Evolutionary conservation across 441 rosid genomes (phyloP).

Genomic region (Daphne laureola): DNA sequence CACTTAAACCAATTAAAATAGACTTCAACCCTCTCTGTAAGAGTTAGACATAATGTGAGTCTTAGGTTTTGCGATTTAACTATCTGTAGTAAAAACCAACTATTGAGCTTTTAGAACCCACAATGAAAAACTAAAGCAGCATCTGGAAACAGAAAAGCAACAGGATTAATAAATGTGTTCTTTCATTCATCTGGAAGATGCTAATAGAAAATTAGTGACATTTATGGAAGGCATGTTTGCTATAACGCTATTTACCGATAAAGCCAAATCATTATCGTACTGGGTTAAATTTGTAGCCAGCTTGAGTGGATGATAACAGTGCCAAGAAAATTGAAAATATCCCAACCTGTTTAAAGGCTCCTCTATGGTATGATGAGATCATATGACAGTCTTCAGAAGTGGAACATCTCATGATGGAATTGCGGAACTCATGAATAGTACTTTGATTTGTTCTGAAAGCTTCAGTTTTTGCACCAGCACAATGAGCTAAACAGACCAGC

Average conservation of each 20-base stretch:
- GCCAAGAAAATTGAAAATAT: not conserved
- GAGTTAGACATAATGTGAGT: too few species aligned
- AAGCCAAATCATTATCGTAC: too few species aligned
- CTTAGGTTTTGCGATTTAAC: too few species aligned
- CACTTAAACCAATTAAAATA: conserved; percentile 2
- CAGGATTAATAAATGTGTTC: too few species aligned
- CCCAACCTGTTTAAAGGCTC: conserved; percentile 58
- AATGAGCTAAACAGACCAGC: conserved; percentile 76
- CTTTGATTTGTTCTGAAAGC: conserved; percentile 75
- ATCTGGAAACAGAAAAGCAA: too few species aligned
- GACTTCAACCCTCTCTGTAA: not conserved
- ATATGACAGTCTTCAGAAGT: conserved; percentile 66
- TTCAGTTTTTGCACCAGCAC: conserved; percentile 85
- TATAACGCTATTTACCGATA: too few species aligned
- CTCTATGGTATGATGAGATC: conserved; percentile 79
- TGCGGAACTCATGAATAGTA: conserved; percentile 66
- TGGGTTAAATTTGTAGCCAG: too few species aligned
- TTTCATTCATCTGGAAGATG: too few species aligned
- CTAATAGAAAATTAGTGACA: not conserved
- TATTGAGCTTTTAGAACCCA: too few species aligned
- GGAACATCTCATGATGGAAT: conserved; percentile 43
- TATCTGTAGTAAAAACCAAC: too few species aligned
- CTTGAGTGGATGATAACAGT: not conserved
- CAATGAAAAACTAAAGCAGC: too few species aligned
- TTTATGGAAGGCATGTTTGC: too few species aligned